phyloP scores from a whole-genome alignment of 345 rosid genomes.

The Euclidium syriacum region DNA sequence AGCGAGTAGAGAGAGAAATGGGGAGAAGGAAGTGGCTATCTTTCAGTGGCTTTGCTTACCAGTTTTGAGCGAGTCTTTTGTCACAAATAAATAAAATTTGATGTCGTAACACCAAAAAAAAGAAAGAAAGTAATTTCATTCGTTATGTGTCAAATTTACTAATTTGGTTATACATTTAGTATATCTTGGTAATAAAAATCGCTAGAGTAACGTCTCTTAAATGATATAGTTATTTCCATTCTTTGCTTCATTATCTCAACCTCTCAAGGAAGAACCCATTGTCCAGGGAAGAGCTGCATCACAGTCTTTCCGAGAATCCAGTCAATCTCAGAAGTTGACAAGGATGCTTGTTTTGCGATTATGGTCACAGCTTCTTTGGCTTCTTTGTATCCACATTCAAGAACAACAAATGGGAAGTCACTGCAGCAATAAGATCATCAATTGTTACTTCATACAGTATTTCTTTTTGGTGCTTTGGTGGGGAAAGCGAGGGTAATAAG shows the following conservation, averaged over 20 bases:
- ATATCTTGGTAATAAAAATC: neutral
- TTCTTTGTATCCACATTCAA: slow-evolving; percentile 77
- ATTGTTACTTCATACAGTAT: neutral
- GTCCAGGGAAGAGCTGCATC: slow-evolving; percentile 54
- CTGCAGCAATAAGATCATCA: slow-evolving; percentile 35
- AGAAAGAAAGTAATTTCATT: neutral
- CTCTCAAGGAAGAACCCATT: slow-evolving; percentile 45
- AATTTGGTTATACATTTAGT: neutral
- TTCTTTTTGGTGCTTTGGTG: neutral
- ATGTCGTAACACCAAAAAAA: neutral
- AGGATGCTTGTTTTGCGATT: slow-evolving; percentile 43
- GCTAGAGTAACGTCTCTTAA: neutral
- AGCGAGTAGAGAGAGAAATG: slow-evolving; percentile 5
- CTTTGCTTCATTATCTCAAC: neutral
- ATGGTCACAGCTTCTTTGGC: slow-evolving; percentile 60
- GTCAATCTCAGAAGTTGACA: slow-evolving; percentile 59
- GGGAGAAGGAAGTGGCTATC: slow-evolving; percentile 20
- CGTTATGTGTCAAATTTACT: neutral
- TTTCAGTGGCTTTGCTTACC: slow-evolving; percentile 14
- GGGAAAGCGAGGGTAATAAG: neutral
- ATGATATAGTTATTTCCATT: neutral
- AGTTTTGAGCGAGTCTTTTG: slow-evolving; percentile 30
- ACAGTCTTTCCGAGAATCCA: slow-evolving; percentile 73
- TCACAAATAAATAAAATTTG: neutral
- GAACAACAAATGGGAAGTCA: slow-evolving; percentile 82